Conservation (phyloP, 1,139 yeast species). For the Yamadazyma siamensis region DNA sequence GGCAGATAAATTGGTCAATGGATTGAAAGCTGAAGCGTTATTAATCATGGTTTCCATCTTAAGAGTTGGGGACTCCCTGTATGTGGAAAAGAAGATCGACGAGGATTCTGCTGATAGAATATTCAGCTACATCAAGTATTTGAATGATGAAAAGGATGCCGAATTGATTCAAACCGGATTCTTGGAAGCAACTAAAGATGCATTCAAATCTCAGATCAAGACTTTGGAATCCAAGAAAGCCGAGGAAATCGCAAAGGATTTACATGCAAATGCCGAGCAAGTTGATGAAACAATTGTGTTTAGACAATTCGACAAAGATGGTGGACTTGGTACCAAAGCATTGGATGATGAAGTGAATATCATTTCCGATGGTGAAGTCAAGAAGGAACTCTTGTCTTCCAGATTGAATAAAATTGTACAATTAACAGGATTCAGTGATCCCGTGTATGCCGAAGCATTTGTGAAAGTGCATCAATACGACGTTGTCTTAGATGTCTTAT, state of each 20-base stretch:
- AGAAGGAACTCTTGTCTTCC: conserved; percentile 63
- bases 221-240: conserved; percentile 56
- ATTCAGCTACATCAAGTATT: conserved; percentile 72
- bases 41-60: conserved; percentile 87
- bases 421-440: conserved; percentile 95
- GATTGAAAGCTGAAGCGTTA: conserved; percentile 91
- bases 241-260: conserved; percentile 54
- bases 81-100: conserved; percentile 75
- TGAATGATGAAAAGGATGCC: conserved; percentile 62
- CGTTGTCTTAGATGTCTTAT: conserved; percentile 86
- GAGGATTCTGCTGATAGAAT: conserved; percentile 96
- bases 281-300: conserved; percentile 80
- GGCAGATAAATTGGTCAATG: conserved; percentile 62
- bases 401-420: conserved; percentile 86
- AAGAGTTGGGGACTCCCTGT: conserved; percentile 83
- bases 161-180: conserved; percentile 63
- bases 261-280: conserved; percentile 69
- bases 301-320: conserved; percentile 71
- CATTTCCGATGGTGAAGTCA: conserved; percentile 34
- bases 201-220: conserved; percentile 65
- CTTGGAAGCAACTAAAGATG: conserved; percentile 82
- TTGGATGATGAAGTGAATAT: conserved; percentile 51
- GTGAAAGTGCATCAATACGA: conserved; percentile 95
- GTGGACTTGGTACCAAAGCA: conserved; percentile 29
- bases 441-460: conserved; percentile 96